A percentile compares a stretch with the other conserved stretches of the same genome.
Evolutionary conservation across 805 yeast genomes (phyloP).

Genomic region (Barnettozyma vustinii): DNA sequence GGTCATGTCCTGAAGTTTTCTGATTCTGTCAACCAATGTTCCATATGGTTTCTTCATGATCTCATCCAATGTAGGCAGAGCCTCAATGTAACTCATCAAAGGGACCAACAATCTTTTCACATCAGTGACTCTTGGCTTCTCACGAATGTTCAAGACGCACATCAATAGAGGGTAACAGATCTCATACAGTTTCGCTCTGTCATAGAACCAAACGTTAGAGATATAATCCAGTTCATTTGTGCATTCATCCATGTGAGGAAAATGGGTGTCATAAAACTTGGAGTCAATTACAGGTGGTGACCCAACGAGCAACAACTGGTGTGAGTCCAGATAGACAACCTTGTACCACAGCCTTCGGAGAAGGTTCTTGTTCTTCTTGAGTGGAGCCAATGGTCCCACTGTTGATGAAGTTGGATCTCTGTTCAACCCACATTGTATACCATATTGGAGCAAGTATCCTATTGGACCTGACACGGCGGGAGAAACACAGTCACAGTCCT

Average conservation of each 20-base stretch:
- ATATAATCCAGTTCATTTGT: constrained; percentile 16
- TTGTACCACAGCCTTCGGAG: constrained; percentile 23
- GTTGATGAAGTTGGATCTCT: constrained; percentile 17
- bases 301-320: constrained; percentile 19
- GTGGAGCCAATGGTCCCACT: not conserved
- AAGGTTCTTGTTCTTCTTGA: constrained; percentile 12
- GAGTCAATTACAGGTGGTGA: constrained; percentile 19
- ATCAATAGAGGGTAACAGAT: constrained; percentile 15
- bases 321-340: constrained; percentile 17
- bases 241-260: constrained; percentile 21
- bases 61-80: constrained; percentile 8
- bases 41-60: constrained; percentile 15
- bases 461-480: constrained; percentile 13
- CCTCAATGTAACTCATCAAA: constrained; percentile 6
- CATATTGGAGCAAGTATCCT: constrained; percentile 21
- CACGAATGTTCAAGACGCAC: constrained; percentile 16
- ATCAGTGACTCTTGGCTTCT: constrained; percentile 13
- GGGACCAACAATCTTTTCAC: constrained; percentile 11
- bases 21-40: constrained; percentile 14
- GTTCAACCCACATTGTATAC: constrained; percentile 17
- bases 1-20: constrained; percentile 10
- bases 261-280: constrained; percentile 18
- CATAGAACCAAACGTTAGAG: constrained; percentile 15
- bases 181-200: constrained; percentile 12
- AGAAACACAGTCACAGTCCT: constrained; percentile 21